These are phyloP conservation scores for Penicillium sp. DNA, from an alignment of 2,329 filamentous ascomycete genomes.

Conservation along the genomic window DNA sequence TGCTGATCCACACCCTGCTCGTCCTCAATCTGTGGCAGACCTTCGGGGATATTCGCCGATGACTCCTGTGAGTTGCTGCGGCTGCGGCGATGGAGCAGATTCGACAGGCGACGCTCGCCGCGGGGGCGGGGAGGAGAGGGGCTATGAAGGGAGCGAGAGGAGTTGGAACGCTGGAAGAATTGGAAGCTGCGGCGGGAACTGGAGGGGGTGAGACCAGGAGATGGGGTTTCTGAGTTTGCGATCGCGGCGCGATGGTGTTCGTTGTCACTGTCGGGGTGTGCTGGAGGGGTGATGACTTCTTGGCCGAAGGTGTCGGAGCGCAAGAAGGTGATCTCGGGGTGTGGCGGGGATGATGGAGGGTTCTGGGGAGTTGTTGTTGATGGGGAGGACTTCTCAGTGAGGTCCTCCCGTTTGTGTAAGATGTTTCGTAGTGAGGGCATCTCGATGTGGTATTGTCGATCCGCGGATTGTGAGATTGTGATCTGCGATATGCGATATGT, in stretches of 20 bases:
- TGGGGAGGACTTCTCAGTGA: constrained; percentile 40
- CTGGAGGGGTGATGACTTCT: constrained; percentile 75
- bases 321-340: constrained; percentile 77
- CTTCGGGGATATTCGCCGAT: constrained; percentile 71
- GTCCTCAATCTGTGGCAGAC: constrained; percentile 73
- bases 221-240: constrained; percentile 7
- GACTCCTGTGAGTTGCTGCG: constrained; percentile 34
- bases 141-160: constrained; percentile 29
- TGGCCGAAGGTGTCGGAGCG: constrained; percentile 79
- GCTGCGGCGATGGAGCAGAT: constrained; percentile 40
- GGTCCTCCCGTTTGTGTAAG: constrained; percentile 64
- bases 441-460: constrained; percentile 5
- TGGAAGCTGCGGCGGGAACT: constrained; percentile 37
- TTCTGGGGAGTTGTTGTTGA: constrained; percentile 45
- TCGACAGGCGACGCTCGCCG: constrained; percentile 37
- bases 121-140: constrained; percentile 29
- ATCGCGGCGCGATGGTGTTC: constrained; percentile 33
- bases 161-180: constrained; percentile 36
- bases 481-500: constrained; percentile 8
- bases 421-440: constrained; percentile 62
- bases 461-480: neutral
- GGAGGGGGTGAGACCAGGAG: constrained; percentile 21
- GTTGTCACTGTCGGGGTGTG: constrained; percentile 43
- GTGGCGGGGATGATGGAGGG: constrained; percentile 41
- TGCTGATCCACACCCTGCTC: constrained; percentile 49